Conservation (phyloP, 352 stramenopile species). For the Globisporangium middletonii region DNA sequence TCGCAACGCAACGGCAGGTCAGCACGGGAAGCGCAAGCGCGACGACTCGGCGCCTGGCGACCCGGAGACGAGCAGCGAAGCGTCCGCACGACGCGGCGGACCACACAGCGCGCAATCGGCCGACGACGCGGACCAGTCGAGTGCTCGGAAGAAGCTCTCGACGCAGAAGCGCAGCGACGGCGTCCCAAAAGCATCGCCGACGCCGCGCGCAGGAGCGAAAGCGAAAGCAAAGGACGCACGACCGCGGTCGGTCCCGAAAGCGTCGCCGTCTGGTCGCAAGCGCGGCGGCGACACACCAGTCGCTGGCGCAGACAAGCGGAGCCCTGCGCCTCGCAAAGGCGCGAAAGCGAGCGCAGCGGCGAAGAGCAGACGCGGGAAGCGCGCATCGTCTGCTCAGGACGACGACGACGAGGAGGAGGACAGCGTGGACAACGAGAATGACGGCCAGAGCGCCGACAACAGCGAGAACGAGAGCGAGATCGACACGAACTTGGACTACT, state of each 20-base stretch:
- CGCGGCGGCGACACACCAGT: background rate
- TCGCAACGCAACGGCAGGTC: background rate
- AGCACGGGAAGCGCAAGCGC: constrained; percentile 26
- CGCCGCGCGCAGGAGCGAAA: constrained; percentile 16
- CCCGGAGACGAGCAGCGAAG: constrained; percentile 12
- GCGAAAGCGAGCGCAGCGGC: background rate
- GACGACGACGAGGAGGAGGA: constrained; percentile 16
- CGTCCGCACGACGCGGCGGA: constrained; percentile 2
- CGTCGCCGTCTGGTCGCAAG: constrained; percentile 4
- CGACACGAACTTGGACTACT: constrained; percentile 81
- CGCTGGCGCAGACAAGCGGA: constrained; percentile 9
- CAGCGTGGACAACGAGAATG: constrained; percentile 17
- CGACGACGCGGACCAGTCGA: background rate
- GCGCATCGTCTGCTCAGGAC: background rate
- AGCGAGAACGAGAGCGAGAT: constrained; percentile 52
- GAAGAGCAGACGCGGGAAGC: background rate
- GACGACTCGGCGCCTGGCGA: constrained; percentile 4
- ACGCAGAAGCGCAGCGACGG: background rate
- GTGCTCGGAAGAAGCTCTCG: background rate
- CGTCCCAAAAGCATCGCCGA: constrained; percentile 11
- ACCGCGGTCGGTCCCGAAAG: constrained; percentile 2
- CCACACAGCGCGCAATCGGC: background rate
- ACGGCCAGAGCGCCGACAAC: constrained; percentile 39
- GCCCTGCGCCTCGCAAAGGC: constrained; percentile 2
- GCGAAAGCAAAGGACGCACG: constrained; percentile 4